Evolutionary conservation across 1,139 yeast genomes (phyloP), one percentile per base, ranked within the genome.

Genomic region (Magnusiomyces magnusii): DNA sequence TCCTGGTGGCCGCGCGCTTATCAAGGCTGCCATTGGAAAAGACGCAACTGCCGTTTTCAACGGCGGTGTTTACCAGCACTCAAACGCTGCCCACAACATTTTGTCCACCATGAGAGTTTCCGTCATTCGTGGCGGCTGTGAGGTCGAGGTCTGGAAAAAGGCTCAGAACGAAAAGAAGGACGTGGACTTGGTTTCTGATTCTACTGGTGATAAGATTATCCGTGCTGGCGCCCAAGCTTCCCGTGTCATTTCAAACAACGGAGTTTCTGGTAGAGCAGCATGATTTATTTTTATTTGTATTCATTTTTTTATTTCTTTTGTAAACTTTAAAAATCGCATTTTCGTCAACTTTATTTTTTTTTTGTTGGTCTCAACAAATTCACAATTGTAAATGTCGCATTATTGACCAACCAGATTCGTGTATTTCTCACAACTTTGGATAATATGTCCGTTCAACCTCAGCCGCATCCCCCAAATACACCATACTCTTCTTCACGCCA

Each of bases 1-100:
- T 76, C 99, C 99, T 62, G 99, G 99, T 81, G 99, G 99, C 67
- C 86, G 84, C 73, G 90, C 96, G 57, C 81, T 93, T 67, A 79
- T 93, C 65, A 80, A 83, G 71, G 87, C 96, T 49, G 91, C 97
- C 10, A 78, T 87, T 65, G 98, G 98, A 70, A 92, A 90, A 76
- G 99, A 93, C 74, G 97, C 97, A 56, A 91, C 98, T 49, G 88
- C 89, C 69, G 98, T 96, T 1, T 93, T 93, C 81, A 91, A 91
- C 73, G 99, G 99, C 70, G 98, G 97, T 70, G 99, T 93, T 52
- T 93, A 93, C 74, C 86, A 89, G 58, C 99, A 93, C 76, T 89
- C 97, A 53, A 93, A 92, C 70, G 99, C 99, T 63, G 99, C 98
- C 54, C 98, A 93, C 77, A 93, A 93, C 76, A 78, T 93, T 74